Evolutionary conservation across 2,329 filamentous ascomycete genomes (phyloP), one percentile per base, ranked within the genome.

Genomic region (Fusarium sp.): DNA sequence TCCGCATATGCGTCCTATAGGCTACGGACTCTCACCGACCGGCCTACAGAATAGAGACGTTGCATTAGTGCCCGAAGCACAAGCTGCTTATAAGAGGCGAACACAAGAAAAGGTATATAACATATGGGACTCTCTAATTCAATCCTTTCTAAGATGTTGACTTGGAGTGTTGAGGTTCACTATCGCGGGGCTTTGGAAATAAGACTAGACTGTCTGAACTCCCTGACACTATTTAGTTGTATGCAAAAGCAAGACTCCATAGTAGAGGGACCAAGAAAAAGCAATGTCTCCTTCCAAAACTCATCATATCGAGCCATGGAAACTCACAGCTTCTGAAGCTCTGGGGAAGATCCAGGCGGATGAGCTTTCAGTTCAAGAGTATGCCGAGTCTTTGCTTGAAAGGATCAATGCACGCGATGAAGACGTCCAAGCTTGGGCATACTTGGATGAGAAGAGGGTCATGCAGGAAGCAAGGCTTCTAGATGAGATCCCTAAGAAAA

Each of bases 351-450:
- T 87, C 54, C 79, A 78, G 41, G 74, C 77, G 16, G 84, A 83
- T 16, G 78, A 82, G 4, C 75, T 89, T 6, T 86, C 84, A 2
- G 84, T 89, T 1, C 83, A 86, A 71, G 76, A 82, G 10, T 89
- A 88, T 70, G 86, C 85, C 6, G 78, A 76, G 23, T 85, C 86
- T 0, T 79, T 89, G 0, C 81, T 89, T 11, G 63, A 76, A 1
- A 84, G 82, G 11, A 86, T 88, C 69, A 73, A 82, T 23, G 68
- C 78, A 10, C 81, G 86, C 2, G 84, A 89, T 63, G 69, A 78
- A 18, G 72, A 79, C 3, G 83, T 88, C 15, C 82, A 86, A 69
- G 87, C 87, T 12, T 89, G 87, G 87, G 86, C 81, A 0, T 83
- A 85, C 66, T 77, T 88, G 4, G 78, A 86, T 60, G 80, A 80